phyloP scores from a whole-genome alignment of 2,329 filamentous ascomycete species.

The Alternaria postmessia region DNA sequence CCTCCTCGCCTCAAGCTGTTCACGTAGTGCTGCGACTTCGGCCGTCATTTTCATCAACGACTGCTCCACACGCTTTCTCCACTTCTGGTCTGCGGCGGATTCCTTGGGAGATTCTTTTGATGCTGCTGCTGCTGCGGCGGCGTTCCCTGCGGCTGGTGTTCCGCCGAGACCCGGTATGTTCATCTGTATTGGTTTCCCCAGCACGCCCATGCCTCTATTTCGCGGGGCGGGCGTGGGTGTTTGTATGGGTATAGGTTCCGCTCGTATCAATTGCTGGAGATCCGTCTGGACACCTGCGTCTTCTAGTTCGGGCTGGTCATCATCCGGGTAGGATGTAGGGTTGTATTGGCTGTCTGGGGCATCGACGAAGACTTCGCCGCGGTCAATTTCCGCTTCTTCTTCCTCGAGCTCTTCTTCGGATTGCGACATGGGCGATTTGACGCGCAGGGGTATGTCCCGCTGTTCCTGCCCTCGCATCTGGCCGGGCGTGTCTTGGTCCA shows the following conservation, averaged over 20 bases:
- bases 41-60: conserved; percentile 89
- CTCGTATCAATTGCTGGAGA: conserved; percentile 20
- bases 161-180: conserved; percentile 24
- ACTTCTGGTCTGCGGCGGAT: conserved; percentile 62
- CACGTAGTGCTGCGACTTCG: conserved; percentile 88
- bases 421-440: conserved; percentile 87
- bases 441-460: conserved; percentile 51
- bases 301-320: conserved; percentile 30
- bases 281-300: conserved; percentile 31
- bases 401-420: conserved; percentile 63
- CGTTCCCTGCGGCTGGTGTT: conserved; percentile 5
- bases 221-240: conserved; percentile 32
- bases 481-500: conserved; percentile 10
- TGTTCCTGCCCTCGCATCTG: background rate
- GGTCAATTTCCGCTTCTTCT: conserved; percentile 40
- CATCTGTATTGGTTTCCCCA: conserved; percentile 34
- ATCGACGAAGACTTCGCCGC: conserved; percentile 57
- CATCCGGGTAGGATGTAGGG: conserved; percentile 20
- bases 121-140: background rate
- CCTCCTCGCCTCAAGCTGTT: conserved; percentile 82
- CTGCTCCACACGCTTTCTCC: conserved; percentile 83
- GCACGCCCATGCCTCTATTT: conserved; percentile 20
- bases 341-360: conserved; percentile 58
- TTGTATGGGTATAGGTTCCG: conserved; percentile 15
- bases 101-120: conserved; percentile 13